These are phyloP conservation scores for Linderniella brevidens DNA, from an alignment of 257 asterid species.

Conservation along the genomic window DNA sequence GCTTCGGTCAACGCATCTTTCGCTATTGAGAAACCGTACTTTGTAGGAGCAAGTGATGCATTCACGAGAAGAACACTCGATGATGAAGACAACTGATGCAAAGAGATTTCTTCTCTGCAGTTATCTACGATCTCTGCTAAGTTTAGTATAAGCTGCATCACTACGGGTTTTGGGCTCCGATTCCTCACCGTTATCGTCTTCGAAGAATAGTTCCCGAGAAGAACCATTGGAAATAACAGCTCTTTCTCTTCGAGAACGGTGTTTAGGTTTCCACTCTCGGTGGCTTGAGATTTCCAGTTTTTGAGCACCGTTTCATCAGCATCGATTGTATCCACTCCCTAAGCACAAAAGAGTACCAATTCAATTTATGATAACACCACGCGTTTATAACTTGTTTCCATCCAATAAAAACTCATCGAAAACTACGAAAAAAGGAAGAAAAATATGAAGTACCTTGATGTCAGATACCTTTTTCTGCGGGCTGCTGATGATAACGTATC, in stretches of 20 bases:
- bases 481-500: conserved; percentile 14
- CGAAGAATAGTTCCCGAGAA: conserved; percentile 50
- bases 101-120: conserved; percentile 36
- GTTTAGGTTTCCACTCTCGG: conserved; percentile 15
- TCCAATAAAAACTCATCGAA: neutral
- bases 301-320: conserved; percentile 37
- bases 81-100: conserved; percentile 36
- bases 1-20: conserved; percentile 73
- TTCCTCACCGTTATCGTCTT: conserved; percentile 49
- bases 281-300: conserved; percentile 85
- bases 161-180: conserved; percentile 53
- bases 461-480: conserved; percentile 11
- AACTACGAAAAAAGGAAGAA: neutral
- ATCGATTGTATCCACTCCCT: conserved; percentile 35
- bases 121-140: conserved; percentile 54
- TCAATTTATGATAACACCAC: too few relatives aligned
- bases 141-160: conserved; percentile 67
- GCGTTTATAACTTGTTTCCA: neutral
- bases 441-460: conserved; percentile 17
- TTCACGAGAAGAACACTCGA: conserved; percentile 27
- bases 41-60: conserved; percentile 34
- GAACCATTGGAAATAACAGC: conserved; percentile 37
- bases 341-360: conserved; percentile 10
- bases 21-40: conserved; percentile 72
- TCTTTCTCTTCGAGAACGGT: conserved; percentile 45